Base-by-base conservation (phyloP, 352 stramenopile species). In the Globisporangium parvum region DNA sequence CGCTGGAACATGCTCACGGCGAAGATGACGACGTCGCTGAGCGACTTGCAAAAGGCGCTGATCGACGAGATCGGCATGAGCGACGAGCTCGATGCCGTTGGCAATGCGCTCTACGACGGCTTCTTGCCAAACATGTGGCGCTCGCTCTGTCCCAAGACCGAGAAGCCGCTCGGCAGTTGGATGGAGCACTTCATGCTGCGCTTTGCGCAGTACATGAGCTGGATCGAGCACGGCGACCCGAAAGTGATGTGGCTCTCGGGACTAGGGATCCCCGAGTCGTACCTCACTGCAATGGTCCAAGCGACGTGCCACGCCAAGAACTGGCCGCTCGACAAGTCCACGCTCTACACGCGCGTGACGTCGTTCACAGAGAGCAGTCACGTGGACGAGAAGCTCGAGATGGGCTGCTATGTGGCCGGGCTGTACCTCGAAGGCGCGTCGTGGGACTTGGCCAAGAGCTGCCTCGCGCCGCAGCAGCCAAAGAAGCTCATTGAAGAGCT, bases 11-110 rank as follows among this genome's bases (percentile, higher is more conserved):
- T 87, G 54, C 77, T 98, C 23, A 90, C 86, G 0, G 76, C 74
- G 8, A 77, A 73, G 6, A 98, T 98, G 91, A 70, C 66, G 1
- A 51, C 64, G 10, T 97, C 88, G 6, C 66, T 98, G 0, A 69
- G 76, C 41, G 89, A 98, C 57, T 60, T 98, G 2, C 84, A 97
- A 59, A 96, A 96, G 53, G 95, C 95, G 2, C 66, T 98, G 3
- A 84, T 93, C 17, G 94, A 94, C 47, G 94, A 98, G 59, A 98
- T 98, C 55, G 94, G 94, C 45, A 98, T 98, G 95, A 98, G 87
- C 64, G 95, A 98, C 60, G 83, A 97, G 49, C 73, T 98, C 15
- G 95, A 98, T 55, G 80, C 83, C 4, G 76, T 98, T 2, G 94
- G 87, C 15, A 93, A 92, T 40, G 86, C 85, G 0, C 63, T 98